A percentile compares a stretch with the other conserved stretches of the same genome.
phyloP scores from a whole-genome alignment of 176 grass and related monocot species.

The Miscanthus lutarioriparius region DNA sequence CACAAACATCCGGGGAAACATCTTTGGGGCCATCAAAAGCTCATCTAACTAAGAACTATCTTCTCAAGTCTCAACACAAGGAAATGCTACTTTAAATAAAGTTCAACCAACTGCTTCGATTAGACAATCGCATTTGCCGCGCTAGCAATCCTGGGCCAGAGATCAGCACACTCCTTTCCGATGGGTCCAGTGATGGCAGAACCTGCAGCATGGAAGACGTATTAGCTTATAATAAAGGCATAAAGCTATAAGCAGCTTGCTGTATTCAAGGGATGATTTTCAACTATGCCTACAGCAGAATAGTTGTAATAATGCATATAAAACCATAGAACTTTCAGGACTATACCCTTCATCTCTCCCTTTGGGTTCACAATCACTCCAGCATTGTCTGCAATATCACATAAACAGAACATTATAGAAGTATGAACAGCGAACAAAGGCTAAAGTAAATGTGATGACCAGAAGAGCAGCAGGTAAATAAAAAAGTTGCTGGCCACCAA shows the following conservation, averaged over 20 bases:
- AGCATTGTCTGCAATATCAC: constrained; percentile 57
- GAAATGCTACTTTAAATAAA: constrained; percentile 15
- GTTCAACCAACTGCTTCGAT: constrained; percentile 15
- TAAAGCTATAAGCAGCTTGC: neutral
- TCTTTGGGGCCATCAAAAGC: neutral
- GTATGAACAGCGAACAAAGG: neutral
- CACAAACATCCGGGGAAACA: constrained; percentile 28
- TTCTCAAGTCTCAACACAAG: neutral
- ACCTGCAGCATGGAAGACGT: constrained; percentile 27
- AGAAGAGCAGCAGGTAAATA: constrained; percentile 12
- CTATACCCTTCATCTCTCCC: constrained; percentile 82
- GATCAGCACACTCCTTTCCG: constrained; percentile 89
- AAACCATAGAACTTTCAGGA: neutral
- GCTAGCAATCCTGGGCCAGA: constrained; percentile 91
- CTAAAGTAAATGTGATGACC: neutral
- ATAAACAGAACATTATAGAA: constrained; percentile 8
- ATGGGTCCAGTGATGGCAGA: constrained; percentile 94
- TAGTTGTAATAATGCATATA: neutral
- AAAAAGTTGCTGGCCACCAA: neutral
- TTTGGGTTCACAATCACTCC: constrained; percentile 86
- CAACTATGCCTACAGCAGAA: neutral
- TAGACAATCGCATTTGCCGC: constrained; percentile 83
- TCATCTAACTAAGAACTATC: neutral
- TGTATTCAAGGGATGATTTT: neutral
- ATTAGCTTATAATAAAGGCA: too few relatives aligned